A percentile compares a stretch with the other conserved stretches of the same genome.
Evolutionary conservation across 2,329 filamentous ascomycete genomes (phyloP).

Genomic region (Phaeosphaeria sp.): DNA sequence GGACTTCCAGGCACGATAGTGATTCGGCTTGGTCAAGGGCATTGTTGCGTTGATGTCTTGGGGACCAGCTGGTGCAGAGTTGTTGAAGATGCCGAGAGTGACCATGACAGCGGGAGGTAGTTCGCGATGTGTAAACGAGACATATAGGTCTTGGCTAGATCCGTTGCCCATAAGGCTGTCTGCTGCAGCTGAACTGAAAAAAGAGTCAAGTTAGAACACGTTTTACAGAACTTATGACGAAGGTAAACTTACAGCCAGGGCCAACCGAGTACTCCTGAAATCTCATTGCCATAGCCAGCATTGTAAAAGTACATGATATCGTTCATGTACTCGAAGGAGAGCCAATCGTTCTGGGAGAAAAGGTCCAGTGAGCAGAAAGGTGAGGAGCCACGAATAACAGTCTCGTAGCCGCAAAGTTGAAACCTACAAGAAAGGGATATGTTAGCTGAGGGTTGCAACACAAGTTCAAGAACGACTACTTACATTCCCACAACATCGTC

Average conservation of each 20-base stretch:
- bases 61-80: constrained; percentile 62
- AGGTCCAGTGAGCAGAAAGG: constrained; percentile 66
- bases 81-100: constrained; percentile 73
- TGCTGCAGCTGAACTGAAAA: constrained; percentile 60
- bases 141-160: constrained; percentile 65
- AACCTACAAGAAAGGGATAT: constrained; percentile 42
- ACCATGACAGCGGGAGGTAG: constrained; percentile 71
- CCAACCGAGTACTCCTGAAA: constrained; percentile 65
- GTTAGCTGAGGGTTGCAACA: background rate
- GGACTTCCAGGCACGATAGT: constrained; percentile 67
- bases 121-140: constrained; percentile 74
- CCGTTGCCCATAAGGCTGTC: constrained; percentile 55
- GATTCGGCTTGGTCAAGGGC: constrained; percentile 68
- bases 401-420: constrained; percentile 70
- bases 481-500: constrained; percentile 68
- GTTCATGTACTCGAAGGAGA: constrained; percentile 70
- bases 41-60: constrained; percentile 68
- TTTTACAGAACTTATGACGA: background rate
- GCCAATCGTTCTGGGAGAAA: constrained; percentile 68
- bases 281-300: constrained; percentile 65
- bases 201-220: background rate
- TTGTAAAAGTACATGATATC: constrained; percentile 71
- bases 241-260: constrained; percentile 61
- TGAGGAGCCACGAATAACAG: constrained; percentile 67
- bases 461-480: background rate